These are phyloP conservation scores for Medicago lupulina DNA, from an alignment of 306 rosid species.

Conservation along the genomic window DNA sequence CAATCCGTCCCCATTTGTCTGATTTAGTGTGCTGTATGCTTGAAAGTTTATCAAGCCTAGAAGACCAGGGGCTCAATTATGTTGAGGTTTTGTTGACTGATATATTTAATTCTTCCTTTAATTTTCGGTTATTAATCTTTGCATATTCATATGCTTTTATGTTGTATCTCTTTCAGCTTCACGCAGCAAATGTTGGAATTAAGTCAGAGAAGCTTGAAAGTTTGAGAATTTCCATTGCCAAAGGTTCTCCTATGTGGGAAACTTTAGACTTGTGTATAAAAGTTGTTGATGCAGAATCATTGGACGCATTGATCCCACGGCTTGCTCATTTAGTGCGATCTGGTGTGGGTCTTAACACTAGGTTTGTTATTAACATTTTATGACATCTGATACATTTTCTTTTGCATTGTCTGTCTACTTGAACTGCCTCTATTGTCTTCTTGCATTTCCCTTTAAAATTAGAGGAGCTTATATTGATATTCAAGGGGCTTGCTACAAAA, in stretches of 20 bases:
- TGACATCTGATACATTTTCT: constrained; percentile 15
- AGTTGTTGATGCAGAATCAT: constrained; percentile 80
- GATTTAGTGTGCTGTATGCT: constrained; percentile 97
- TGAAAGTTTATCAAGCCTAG: constrained; percentile 96
- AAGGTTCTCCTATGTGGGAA: constrained; percentile 99
- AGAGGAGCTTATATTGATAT: constrained; percentile 3
- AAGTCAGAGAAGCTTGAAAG: constrained; percentile 89
- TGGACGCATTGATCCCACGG: constrained; percentile 79
- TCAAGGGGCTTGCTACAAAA: background rate
- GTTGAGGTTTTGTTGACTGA: constrained; percentile 72
- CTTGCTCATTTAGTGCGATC: constrained; percentile 90
- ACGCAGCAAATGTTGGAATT: constrained; percentile 88
- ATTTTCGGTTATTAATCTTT: constrained; percentile 14
- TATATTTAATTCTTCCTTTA: constrained; percentile 36
- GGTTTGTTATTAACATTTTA: constrained; percentile 52
- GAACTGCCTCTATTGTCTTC: constrained; percentile 13
- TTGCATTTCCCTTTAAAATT: constrained; percentile 29
- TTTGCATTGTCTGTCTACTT: constrained; percentile 3
- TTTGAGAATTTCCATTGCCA: constrained; percentile 92
- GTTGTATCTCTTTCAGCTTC: constrained; percentile 63
- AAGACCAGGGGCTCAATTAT: constrained; percentile 93
- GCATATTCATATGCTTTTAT: constrained; percentile 29
- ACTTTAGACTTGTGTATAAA: constrained; percentile 89
- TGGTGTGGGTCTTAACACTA: constrained; percentile 96
- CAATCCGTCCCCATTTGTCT: constrained; percentile 87